Percentiles rank a stretch among this genome's conserved stretches.
These are phyloP conservation scores for Beauveria scarabaeidicola DNA, from an alignment of 2,329 filamentous ascomycete genomes.

Conservation along the genomic window DNA sequence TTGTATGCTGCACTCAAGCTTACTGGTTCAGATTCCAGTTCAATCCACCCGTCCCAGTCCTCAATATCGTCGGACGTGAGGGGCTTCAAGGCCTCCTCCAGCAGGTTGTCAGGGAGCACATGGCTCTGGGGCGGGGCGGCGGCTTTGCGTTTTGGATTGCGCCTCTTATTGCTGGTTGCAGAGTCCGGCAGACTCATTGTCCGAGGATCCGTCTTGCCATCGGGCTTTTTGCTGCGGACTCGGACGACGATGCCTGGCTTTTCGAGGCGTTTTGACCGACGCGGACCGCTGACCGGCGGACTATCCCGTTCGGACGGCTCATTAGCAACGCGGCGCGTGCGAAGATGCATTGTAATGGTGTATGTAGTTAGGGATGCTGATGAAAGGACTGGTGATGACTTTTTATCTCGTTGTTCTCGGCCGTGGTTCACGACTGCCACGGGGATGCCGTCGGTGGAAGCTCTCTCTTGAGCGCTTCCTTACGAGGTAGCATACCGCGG, in stretches of 20 bases:
- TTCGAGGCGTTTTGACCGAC: neutral
- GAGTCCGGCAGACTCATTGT: neutral
- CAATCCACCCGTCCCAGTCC: conserved; percentile 66
- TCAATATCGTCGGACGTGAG: conserved; percentile 44
- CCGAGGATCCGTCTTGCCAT: neutral
- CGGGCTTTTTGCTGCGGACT: neutral
- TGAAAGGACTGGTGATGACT: neutral
- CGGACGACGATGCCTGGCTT: neutral
- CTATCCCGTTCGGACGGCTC: neutral
- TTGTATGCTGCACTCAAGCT: conserved; percentile 20
- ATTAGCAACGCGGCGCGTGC: neutral
- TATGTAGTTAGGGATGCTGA: neutral
- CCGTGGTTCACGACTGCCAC: neutral
- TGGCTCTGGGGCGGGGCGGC: conserved; percentile 22
- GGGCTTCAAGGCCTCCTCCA: conserved; percentile 38
- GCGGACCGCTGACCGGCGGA: neutral
- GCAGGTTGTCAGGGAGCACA: conserved; percentile 30
- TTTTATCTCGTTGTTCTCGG: neutral
- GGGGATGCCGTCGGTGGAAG: neutral
- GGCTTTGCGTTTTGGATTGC: conserved; percentile 39
- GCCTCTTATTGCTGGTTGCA: conserved; percentile 19
- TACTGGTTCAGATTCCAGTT: conserved; percentile 86
- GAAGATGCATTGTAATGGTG: neutral
- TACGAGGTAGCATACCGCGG: neutral
- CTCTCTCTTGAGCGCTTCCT: neutral